A percentile compares a stretch with the other conserved stretches of the same genome.
Conservation (phyloP, 140 eudicot species). For the Artemisia princeps region DNA sequence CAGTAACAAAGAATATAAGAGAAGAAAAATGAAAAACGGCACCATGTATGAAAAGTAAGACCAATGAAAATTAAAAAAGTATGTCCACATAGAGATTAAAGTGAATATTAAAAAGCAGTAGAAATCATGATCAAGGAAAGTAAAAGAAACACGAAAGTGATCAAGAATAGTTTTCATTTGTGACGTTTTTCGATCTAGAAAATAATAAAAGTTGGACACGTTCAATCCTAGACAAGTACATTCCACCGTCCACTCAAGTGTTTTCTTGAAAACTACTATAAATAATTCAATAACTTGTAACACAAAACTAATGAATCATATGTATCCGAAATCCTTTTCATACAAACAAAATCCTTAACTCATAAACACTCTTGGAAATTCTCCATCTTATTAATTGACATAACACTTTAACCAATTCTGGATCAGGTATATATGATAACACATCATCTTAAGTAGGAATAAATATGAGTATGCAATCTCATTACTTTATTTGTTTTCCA, state of each 20-base stretch:
- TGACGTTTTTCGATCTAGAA: background rate
- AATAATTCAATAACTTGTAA: background rate
- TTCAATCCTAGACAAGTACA: constrained; percentile 1
- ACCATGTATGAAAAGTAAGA: too few species aligned
- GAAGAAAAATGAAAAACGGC: too few species aligned
- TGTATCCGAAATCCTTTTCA: too few species aligned
- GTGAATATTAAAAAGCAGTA: too few species aligned
- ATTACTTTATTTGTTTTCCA: constrained; percentile 4
- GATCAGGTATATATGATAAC: background rate
- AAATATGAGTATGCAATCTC: background rate
- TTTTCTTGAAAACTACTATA: constrained; percentile 3
- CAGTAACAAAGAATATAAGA: too few species aligned
- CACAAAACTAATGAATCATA: too few species aligned
- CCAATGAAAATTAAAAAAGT: too few species aligned
- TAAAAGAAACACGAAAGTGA: constrained; percentile 5
- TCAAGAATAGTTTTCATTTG: background rate
- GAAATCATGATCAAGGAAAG: background rate
- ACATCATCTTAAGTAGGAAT: too few species aligned
- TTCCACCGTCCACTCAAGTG: constrained; percentile 14
- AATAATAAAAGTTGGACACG: background rate
- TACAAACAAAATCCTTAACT: too few species aligned
- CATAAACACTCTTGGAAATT: too few species aligned
- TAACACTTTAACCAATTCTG: background rate
- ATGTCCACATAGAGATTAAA: too few species aligned
- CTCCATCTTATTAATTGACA: background rate